These are phyloP conservation scores for Anisodus tanguticus DNA, from an alignment of 257 asterid species.

Conservation along the genomic window DNA sequence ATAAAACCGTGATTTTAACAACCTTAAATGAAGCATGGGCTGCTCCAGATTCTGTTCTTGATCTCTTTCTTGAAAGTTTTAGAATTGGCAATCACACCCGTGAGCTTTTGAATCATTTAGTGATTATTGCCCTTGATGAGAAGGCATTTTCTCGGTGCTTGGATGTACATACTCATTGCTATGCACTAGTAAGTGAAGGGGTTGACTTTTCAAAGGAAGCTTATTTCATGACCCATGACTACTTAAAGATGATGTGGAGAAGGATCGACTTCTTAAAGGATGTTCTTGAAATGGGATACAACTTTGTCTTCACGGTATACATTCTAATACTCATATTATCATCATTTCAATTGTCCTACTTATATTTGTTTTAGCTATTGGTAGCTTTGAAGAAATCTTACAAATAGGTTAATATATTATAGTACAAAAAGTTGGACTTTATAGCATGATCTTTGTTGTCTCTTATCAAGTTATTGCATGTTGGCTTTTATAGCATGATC, in stretches of 20 bases:
- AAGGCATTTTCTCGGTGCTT: conserved; percentile 47
- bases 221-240: conserved; percentile 45
- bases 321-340: neutral
- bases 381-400: conserved; percentile 5
- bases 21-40: conserved; percentile 61
- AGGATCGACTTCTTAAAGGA: conserved; percentile 49
- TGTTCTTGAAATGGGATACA: conserved; percentile 55
- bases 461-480: conserved; percentile 46
- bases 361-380: neutral
- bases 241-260: conserved; percentile 62
- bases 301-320: conserved; percentile 56
- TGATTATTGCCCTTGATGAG: conserved; percentile 53
- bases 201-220: conserved; percentile 51
- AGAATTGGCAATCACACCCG: conserved; percentile 49
- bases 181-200: conserved; percentile 40
- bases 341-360: neutral
- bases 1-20: conserved; percentile 55
- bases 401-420: neutral
- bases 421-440: neutral
- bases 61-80: conserved; percentile 58
- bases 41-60: conserved; percentile 45
- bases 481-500: too few species aligned
- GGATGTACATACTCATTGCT: conserved; percentile 44
- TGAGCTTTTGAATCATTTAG: conserved; percentile 52
- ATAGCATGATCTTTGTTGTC: conserved; percentile 37